Conservation (phyloP, 768 basidiomycete genomes). For the Auricularia sp. region DNA sequence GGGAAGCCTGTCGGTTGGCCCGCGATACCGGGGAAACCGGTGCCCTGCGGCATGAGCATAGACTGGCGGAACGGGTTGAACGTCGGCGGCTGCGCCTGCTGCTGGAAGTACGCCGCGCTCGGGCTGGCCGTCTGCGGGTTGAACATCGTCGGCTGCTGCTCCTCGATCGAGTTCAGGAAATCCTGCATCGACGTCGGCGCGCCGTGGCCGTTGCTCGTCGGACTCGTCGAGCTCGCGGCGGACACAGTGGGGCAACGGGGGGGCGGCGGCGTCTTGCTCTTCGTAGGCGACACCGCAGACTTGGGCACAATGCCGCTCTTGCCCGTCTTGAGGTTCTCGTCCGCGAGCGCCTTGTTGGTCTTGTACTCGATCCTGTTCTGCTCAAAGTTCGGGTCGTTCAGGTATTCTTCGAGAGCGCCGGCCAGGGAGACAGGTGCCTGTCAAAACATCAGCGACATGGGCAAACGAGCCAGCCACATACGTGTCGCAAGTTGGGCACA, state of each 20-base stretch:
- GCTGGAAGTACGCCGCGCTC: constrained; percentile 17
- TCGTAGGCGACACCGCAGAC: constrained; percentile 4
- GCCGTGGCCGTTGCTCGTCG: constrained; percentile 5
- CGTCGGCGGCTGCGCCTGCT: constrained; percentile 35
- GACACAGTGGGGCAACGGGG: constrained; percentile 12
- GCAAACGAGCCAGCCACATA: constrained; percentile 7
- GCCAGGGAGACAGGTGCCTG: constrained; percentile 94
- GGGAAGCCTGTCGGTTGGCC: constrained; percentile 23
- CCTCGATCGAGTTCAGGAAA: constrained; percentile 86
- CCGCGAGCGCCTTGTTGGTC: constrained; percentile 60
- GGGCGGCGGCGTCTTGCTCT: constrained; percentile 10
- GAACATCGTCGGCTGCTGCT: constrained; percentile 56
- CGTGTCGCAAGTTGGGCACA: constrained; percentile 87
- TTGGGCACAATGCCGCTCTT: constrained; percentile 1
- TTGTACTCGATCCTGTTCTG: constrained; percentile 90
- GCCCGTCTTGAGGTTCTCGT: constrained; percentile 23
- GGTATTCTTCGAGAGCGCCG: constrained; percentile 85
- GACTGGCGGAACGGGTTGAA: constrained; percentile 74
- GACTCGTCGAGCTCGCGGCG: constrained; percentile 14
- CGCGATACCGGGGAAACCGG: constrained; percentile 16
- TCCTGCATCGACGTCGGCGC: constrained; percentile 48
- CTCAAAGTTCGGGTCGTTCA: constrained; percentile 95
- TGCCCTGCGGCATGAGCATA: constrained; percentile 29
- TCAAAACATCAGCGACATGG: background rate
- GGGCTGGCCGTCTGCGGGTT: constrained; percentile 48